Evolutionary conservation across 2,329 filamentous ascomycete genomes (phyloP).

Genomic region (Harringtonia lauricola): DNA sequence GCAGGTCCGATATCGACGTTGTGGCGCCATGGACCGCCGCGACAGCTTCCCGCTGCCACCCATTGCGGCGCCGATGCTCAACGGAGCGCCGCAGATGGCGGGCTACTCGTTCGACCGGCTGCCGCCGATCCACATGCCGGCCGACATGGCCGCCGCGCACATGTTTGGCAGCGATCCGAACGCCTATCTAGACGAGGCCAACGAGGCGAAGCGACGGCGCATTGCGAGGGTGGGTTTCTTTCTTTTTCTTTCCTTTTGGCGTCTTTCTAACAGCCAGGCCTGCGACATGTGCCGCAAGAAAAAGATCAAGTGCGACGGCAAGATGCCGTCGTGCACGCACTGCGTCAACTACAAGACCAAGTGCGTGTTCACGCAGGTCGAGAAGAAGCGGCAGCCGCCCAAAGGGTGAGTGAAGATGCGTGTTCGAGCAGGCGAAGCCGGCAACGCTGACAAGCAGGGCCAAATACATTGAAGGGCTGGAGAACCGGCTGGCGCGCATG

Average conservation of each 20-base stretch:
- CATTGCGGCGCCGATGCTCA: constrained; percentile 45
- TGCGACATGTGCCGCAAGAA: constrained; percentile 96
- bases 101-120: constrained; percentile 54
- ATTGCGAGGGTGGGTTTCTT: constrained; percentile 64
- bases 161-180: constrained; percentile 45
- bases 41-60: constrained; percentile 47
- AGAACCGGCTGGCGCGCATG: constrained; percentile 93
- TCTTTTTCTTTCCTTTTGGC: no score
- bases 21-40: constrained; percentile 35
- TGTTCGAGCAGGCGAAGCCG: neutral
- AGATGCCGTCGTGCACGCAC: constrained; percentile 87
- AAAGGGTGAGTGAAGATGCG: constrained; percentile 81
- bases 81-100: constrained; percentile 57
- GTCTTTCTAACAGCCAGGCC: constrained; percentile 39
- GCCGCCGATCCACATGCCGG: constrained; percentile 43
- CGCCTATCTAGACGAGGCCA: constrained; percentile 50
- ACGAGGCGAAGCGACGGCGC: constrained; percentile 77
- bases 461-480: constrained; percentile 94
- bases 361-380: constrained; percentile 93
- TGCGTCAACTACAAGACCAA: constrained; percentile 98
- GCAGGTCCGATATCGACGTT: neutral
- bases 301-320: constrained; percentile 97
- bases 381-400: constrained; percentile 95
- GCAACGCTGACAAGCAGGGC: constrained; percentile 43
- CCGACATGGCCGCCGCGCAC: constrained; percentile 42